Evolutionary conservation across 106 monocot genomes (phyloP).

Genomic region (Dioscorea zingiberensis): DNA sequence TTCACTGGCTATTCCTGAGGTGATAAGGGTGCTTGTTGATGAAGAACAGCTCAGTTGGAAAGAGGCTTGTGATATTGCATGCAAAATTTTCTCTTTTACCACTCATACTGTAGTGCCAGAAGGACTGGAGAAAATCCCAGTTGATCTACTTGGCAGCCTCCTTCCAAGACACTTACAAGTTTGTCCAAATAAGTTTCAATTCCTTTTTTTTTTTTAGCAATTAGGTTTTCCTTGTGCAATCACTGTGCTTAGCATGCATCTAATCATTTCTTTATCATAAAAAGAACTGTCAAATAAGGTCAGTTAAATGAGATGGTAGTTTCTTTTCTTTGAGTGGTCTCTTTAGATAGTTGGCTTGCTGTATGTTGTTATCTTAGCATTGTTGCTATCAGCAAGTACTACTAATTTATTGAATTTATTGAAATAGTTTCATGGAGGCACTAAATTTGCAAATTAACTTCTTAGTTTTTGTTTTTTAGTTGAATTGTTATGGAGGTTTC

Average conservation of each 20-base stretch:
- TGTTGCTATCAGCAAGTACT: too few species aligned
- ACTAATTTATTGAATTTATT: too few species aligned
- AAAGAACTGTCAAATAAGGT: too few species aligned
- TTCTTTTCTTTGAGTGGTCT: too few species aligned
- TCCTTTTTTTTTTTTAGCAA: neutral
- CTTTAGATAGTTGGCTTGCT: too few species aligned
- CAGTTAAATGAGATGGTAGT: too few species aligned
- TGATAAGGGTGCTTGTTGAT: conserved; percentile 33
- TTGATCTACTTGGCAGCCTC: conserved; percentile 23
- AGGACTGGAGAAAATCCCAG: conserved; percentile 27
- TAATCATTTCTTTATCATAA: neutral
- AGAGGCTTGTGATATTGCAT: conserved; percentile 20
- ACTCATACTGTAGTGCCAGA: conserved; percentile 25
- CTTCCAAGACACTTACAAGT: conserved; percentile 40
- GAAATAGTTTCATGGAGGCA: too few species aligned
- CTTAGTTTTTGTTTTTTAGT: too few species aligned
- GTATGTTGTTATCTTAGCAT: too few species aligned
- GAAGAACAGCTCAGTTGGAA: conserved; percentile 24
- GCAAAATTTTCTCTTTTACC: conserved; percentile 34
- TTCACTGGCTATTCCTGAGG: conserved; percentile 30
- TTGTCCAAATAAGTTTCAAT: neutral
- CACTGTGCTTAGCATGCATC: neutral
- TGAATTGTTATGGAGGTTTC: too few species aligned
- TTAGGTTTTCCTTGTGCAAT: neutral
- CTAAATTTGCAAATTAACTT: too few species aligned